Base-by-base conservation (phyloP, 768 basidiomycete genomes). In the Kwoniella newhampshirensis region DNA sequence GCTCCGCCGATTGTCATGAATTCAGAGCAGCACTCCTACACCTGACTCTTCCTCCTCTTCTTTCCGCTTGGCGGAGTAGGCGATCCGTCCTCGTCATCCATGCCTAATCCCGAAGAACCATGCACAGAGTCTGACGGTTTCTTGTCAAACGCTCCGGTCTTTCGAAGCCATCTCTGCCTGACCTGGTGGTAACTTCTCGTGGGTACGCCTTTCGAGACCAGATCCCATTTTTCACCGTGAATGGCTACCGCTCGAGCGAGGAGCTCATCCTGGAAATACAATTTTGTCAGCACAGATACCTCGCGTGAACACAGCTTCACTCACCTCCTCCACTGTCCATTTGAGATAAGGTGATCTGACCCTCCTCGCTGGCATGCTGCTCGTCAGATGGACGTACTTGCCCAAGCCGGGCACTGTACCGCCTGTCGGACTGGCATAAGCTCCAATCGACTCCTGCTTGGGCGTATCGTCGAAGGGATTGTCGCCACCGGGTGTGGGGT, bases 141-240 rank as follows among this genome's bases (percentile, higher is more conserved):
- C 58, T 73, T 73, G 32, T 73, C 71, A 28, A 73, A 73, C 18
- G 71, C 71, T n/a, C 71, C 71, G 12, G 68, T 73, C 45, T 73
- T 73, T 28, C 71, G 59, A 4, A 73, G 54, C 71, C 71, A 73
- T 67, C 71, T 50, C 45, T 74, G 72, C 49, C 72, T 54, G 45
- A 71, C 69, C 60, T 74, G 72, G 46, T 74, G 72, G 40, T 74
- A 74, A 7, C 60, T 63, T 32, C 72, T 28, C 0, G 72, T 74
- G 1, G 72, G 72, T 2, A 74, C 72, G 26, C 69, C 72, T 54
- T 74, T 74, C 27, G 52, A 57, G 36, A 74, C 72, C 51, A 74
- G 41, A 62, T 74, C 72, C 72, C 72, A 74, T 45, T 74, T 74
- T 49, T 74, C 69, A 1, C 72, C 72, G 51, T 74, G 67, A 21